Evolutionary conservation across 1,139 yeast genomes (phyloP).

Genomic region (Candida anutae): DNA sequence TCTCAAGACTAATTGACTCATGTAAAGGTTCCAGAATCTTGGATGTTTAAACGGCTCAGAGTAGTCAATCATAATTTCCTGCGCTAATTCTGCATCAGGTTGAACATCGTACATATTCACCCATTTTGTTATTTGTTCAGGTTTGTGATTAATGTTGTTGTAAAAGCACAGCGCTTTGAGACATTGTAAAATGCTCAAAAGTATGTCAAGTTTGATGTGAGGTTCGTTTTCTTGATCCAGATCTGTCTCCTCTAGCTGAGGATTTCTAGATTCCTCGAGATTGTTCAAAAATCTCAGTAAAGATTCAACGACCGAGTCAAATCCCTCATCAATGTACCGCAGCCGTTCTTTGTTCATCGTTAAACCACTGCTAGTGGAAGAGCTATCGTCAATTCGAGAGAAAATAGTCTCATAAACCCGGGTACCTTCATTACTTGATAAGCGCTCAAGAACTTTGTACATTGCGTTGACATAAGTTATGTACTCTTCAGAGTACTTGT

Average conservation of each 20-base stretch:
- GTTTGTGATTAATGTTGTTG: slow-evolving; percentile 32
- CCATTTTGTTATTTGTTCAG: slow-evolving; percentile 49
- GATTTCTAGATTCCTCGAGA: slow-evolving; percentile 6
- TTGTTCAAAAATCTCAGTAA: slow-evolving; percentile 13
- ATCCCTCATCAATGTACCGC: slow-evolving; percentile 20
- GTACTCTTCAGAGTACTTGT: slow-evolving; percentile 15
- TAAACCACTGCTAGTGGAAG: background rate
- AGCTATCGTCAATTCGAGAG: background rate
- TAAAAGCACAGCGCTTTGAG: slow-evolving; percentile 46
- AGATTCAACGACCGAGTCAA: slow-evolving; percentile 17
- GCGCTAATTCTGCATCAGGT: slow-evolving; percentile 44
- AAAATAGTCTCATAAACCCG: slow-evolving; percentile 6
- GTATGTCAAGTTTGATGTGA: slow-evolving; percentile 27
- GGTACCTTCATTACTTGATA: slow-evolving; percentile 14
- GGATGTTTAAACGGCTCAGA: slow-evolving; percentile 47
- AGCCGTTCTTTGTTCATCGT: slow-evolving; percentile 3
- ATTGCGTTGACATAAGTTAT: slow-evolving; percentile 23
- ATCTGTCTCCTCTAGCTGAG: slow-evolving; percentile 5
- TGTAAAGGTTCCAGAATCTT: slow-evolving; percentile 54
- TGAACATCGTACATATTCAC: slow-evolving; percentile 57
- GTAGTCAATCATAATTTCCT: slow-evolving; percentile 34
- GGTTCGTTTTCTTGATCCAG: slow-evolving; percentile 9
- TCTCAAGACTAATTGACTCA: slow-evolving; percentile 51
- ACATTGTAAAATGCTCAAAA: slow-evolving; percentile 48
- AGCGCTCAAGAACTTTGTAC: slow-evolving; percentile 27